Evolutionary conservation across 1,284 basidiomycete genomes (phyloP).

Genomic region (Tilletia setariae): DNA sequence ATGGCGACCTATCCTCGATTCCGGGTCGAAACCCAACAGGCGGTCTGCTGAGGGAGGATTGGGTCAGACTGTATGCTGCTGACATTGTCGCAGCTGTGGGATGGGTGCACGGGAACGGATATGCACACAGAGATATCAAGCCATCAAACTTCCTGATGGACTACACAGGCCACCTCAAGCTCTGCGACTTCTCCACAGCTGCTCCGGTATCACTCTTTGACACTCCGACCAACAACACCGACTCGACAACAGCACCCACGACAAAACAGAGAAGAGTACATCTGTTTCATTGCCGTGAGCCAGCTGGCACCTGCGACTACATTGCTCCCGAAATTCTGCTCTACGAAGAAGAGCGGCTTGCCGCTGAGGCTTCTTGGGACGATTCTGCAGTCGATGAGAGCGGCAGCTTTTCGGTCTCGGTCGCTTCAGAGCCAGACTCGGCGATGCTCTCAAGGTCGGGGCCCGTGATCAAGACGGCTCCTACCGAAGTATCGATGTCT

Average conservation of each 20-base stretch:
- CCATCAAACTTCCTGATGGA: constrained; percentile 51
- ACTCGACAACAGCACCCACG: background rate
- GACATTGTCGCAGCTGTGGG: constrained; percentile 51
- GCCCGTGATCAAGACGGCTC: background rate
- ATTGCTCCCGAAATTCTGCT: constrained; percentile 51
- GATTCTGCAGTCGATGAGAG: background rate
- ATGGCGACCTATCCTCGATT: constrained; percentile 31
- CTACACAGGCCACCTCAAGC: constrained; percentile 45
- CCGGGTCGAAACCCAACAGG: constrained; percentile 36
- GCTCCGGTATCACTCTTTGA: constrained; percentile 47
- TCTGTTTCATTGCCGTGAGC: constrained; percentile 42
- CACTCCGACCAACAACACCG: background rate
- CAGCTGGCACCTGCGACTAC: constrained; percentile 52
- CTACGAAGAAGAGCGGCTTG: constrained; percentile 37
- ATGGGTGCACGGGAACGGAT: constrained; percentile 46
- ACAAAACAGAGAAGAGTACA: constrained; percentile 34
- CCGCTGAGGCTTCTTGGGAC: constrained; percentile 6
- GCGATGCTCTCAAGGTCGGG: background rate
- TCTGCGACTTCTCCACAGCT: constrained; percentile 52
- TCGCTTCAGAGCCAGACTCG: background rate
- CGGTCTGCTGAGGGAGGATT: constrained; percentile 42
- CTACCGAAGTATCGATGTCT: background rate
- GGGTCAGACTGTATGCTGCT: constrained; percentile 41
- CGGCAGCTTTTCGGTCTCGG: background rate
- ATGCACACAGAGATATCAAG: constrained; percentile 52